Evolutionary conservation across 345 rosid species (phyloP), one percentile per base, ranked within the genome.

Genomic region (Tarenaya hassleriana): DNA sequence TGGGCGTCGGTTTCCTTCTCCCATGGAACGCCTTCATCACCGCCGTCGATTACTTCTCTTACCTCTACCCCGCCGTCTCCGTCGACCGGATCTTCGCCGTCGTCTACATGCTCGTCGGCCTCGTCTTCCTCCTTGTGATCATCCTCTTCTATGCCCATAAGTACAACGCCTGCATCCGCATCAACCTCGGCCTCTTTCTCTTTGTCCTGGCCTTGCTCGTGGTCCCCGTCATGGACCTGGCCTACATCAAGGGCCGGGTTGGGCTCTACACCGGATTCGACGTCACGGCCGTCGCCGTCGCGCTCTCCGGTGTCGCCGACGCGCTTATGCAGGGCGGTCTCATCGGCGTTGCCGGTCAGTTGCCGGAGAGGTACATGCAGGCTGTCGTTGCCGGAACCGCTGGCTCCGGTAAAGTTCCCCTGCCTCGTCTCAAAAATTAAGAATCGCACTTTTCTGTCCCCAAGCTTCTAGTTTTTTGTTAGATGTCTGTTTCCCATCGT

Each of bases 11-110:
- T 34, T 85, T 57, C 37, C 88, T 92, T 47, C 87, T 92, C 69
- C 98, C 98, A n/a, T 88, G 98, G 98, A 92, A 92, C 81, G 66
- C 94, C 35, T 92, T 83, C 86, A 85, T 92, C 75, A 92, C 98
- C 31, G 95, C 95, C 73, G 94, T 88, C 63, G 98, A 92, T 60
- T 92, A 85, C 84, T 92, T 92, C 78, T 67, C 88, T 60, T 81
- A 76, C 76, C 77, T 88, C 72, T 92, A 88, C 60, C 98, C 98
- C 0, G 88, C 79, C 16, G 81, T 75, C 53, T 64, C 91, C 52
- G 91, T 92, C 14, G 97, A 92, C 73, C 95, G 98, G 35, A 62
- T 83, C 66, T 92, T 92, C 67, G 82, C 95, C 62, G 86, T 92
- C 51, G 74, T 61, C 34, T 85, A 92, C 72, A 76, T 88, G 85